Evolutionary conservation across 495 filamentous ascomycete species (phyloP), one percentile per base, ranked within the genome.

Genomic region (Xylaria sp.): DNA sequence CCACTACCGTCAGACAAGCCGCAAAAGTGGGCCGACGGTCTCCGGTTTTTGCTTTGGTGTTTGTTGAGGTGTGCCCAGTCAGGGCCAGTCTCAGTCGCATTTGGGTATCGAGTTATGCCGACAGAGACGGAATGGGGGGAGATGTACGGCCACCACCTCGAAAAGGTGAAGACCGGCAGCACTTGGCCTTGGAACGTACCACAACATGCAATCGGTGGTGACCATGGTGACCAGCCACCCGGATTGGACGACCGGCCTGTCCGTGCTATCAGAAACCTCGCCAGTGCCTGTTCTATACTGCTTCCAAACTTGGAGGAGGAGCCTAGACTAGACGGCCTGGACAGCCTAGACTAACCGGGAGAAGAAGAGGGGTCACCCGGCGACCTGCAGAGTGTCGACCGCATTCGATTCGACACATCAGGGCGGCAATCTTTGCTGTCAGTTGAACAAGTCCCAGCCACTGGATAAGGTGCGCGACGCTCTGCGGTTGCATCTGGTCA

Each of bases 391-490:
- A 52, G 14, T 37, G n/a, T 33, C 55, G 50, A 33, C 50, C 48
- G 50, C 65, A 67, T 55, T 43, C 33, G 50, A 67, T 55, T 43
- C 33, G 50, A 67, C 37, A 37, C 67, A 48, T 29, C 29, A 40
- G 41, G 68, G 58, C 68, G 68, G 68, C 68, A 70, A 70, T 53
- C 43, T 55, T 12, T 70, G 26, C 33, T 29, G 68, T 55, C 44
- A 52, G 58, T 70, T 55, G 68, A 63, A 31, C 59, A 70, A 41
- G 46, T 41, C 21, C 58, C 55, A 70, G 68, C 68, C 68, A 70
- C 68, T 70, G 44, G 48, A 70, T 63, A 62, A 70, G 59, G 68
- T 59, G 35, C 50, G 68, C 59, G 44, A 62, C 61, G 33, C 37
- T 19, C 17, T 67, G 68, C 21, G 59, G 68, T 70, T 50, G 35